Base-by-base conservation (phyloP, 305 asterid species). In the Plantago lanceolata region DNA sequence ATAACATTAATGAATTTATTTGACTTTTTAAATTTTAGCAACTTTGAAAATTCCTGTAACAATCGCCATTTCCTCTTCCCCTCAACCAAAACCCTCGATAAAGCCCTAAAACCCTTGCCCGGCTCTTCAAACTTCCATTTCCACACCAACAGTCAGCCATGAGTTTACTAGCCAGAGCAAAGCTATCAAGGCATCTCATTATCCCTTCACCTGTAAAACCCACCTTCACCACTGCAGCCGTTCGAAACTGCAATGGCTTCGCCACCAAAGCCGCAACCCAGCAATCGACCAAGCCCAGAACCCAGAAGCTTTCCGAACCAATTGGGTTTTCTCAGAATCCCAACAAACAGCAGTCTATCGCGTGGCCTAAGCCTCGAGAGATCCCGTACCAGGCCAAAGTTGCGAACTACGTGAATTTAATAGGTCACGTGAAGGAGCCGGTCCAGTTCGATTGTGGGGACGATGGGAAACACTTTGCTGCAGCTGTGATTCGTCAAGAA, bases 331-430 rank as follows among this genome's bases (percentile, higher is more conserved):
- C 73, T 12, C 76, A 68, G 67, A 55, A 59, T 29, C 61, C 57
- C 65, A 65, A 65, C 69, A 65, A 76, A 21, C 76, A 71, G 69
- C 57, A 57, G 3, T 3, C 65, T 5, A 60, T 68, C 60, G 75
- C 71, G 31, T 87, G 86, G 92, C 90, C 89, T 0, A 73, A 67
- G 77, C 99, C 97, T 0, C 68, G 79, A 3, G 88, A 82, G 72
- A 83, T 93, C 0, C 86, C 92, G 1, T 93, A 72, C 71, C 95
- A 85, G 31, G 77, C 78, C 5, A 84, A 83, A 68, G 84, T 81
- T 52, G 83, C 83, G 3, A 93, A 93, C 70, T 68, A 61, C 33
- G 94, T 93, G 71, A 90, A 86, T 67, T 76, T 90, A 49, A 87
- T 84, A 51, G 99, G 96, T 35, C 64, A 64, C 19, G 84, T 93